Evolutionary conservation across 306 rosid species (phyloP), one percentile per base, ranked within the genome.

Genomic region (Trifolium fragiferum): DNA sequence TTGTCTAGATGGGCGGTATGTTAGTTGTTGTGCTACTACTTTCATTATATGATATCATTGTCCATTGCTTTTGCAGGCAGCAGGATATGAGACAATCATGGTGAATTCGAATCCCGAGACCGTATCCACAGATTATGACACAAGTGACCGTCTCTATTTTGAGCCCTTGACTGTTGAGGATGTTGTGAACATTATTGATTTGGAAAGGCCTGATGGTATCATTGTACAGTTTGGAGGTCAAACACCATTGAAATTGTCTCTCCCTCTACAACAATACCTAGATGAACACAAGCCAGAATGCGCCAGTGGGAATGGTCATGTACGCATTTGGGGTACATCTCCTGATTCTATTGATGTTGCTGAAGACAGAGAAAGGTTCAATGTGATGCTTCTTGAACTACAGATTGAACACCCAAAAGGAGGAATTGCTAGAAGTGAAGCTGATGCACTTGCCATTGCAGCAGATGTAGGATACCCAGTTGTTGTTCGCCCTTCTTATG

Each of bases 161-260:
- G 98, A 95, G 80, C 98, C 97, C 27, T 78, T 90, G 82, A 95
- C 99, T 2, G 83, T 87, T 58, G 97, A 95, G 85, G 99, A 92
- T 67, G 93, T 95, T 80, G 43, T 79, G 49, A 95, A 92, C 87
- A 85, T 95, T 57, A 95, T 92, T 75, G 97, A 90, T 75, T 81
- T 95, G 86, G 99, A 95, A 82, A 86, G 89, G 76, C 99, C 99
- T 32, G 98, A 92, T 74, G 99, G 99, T 18, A 95, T 95, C 86
- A 95, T 95, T 81, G 97, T 95, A 37, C 99, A 95, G 73, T 95
- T 95, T 84, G 99, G 99, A 79, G 99, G 98, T 81, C 99, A 95
- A 86, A 95, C 99, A 65, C 97, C 99, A 3, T 74, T 95, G 82
- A 92, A 95, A 85, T 77, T 95, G 62, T 78, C 98, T 74, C 96